Percentiles rank a stretch among this genome's conserved stretches.
Conservation (phyloP, 441 rosid species). For the Populus hybrid region DNA sequence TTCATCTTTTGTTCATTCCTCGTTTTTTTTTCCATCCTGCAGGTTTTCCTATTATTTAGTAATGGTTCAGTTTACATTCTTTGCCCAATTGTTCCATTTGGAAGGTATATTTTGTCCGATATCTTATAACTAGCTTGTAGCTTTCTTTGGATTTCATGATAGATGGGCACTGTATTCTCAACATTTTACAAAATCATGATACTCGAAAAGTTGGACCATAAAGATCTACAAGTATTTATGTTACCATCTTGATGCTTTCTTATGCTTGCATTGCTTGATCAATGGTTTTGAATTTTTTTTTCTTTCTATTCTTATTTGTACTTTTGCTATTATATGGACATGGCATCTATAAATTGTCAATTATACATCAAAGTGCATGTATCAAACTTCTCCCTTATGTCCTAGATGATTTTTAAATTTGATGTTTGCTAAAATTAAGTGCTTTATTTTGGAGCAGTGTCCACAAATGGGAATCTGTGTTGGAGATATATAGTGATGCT, state of each 20-base stretch:
- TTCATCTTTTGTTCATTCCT: background rate
- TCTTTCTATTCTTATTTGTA: background rate
- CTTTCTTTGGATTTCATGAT: conserved; percentile 2
- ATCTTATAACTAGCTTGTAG: background rate
- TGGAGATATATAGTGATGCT: conserved; percentile 87
- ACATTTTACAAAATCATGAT: background rate
- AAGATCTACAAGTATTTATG: no score
- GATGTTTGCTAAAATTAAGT: conserved; percentile 20
- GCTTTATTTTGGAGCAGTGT: conserved; percentile 44
- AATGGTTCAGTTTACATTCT: conserved; percentile 85
- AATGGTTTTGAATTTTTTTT: background rate
- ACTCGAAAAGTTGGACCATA: no score
- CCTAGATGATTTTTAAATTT: conserved; percentile 14
- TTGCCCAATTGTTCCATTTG: conserved; percentile 90
- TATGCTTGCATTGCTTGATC: background rate
- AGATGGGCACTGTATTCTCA: conserved; percentile 6
- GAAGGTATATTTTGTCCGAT: conserved; percentile 52
- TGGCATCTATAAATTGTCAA: background rate
- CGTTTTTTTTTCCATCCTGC: conserved; percentile 24
- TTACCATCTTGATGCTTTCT: conserved; percentile 1
- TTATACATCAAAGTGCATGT: background rate
- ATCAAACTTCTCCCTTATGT: background rate
- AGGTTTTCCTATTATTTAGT: conserved; percentile 80
- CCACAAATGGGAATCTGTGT: conserved; percentile 70
- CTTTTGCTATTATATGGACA: background rate